These are phyloP conservation scores for Fusarium robinianum DNA, from an alignment of 2,329 filamentous ascomycete genomes.

Conservation along the genomic window DNA sequence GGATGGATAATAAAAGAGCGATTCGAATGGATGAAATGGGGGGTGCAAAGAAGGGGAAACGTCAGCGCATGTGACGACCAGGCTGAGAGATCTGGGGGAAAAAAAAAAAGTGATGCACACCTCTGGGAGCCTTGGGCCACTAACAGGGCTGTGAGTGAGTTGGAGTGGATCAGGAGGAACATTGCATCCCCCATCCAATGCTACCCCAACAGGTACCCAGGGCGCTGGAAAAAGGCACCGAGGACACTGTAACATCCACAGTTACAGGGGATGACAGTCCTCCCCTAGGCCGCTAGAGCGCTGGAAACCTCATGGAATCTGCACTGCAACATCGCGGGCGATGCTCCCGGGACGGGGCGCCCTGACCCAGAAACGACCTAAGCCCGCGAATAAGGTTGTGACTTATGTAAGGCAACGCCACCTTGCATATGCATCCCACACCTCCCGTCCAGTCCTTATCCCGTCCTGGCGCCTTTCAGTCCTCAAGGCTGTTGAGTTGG, in stretches of 20 bases:
- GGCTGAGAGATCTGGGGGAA: slow-evolving; percentile 35
- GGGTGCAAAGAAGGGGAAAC: slow-evolving; percentile 31
- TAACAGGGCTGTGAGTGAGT: slow-evolving; percentile 10
- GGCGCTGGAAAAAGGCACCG: too few relatives aligned
- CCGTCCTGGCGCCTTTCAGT: too few relatives aligned
- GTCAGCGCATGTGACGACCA: slow-evolving; percentile 42
- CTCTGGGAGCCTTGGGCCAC: slow-evolving; percentile 17
- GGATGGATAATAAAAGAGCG: slow-evolving; percentile 9
- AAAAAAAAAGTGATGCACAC: slow-evolving; percentile 33
- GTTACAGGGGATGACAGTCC: too few relatives aligned
- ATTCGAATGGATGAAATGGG: slow-evolving; percentile 12
- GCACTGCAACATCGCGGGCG: slow-evolving; percentile 13
- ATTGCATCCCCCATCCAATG: slow-evolving; percentile 23
- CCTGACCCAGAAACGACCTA: slow-evolving; percentile 13
- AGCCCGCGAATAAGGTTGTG: slow-evolving; percentile 12
- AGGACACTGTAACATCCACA: too few relatives aligned
- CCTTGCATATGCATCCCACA: slow-evolving; percentile 23
- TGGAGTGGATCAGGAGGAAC: slow-evolving; percentile 40
- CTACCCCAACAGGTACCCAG: slow-evolving; percentile 6
- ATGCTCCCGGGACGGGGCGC: slow-evolving; percentile 13
- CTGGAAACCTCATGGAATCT: too few relatives aligned
- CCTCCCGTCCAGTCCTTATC: slow-evolving; percentile 12
- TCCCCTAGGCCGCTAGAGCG: too few relatives aligned
- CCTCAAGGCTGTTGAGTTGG: slow-evolving; percentile 17
- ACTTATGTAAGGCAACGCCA: slow-evolving; percentile 30